Conservation (phyloP, 306 rosid species). For the Crotalaria pallida region DNA sequence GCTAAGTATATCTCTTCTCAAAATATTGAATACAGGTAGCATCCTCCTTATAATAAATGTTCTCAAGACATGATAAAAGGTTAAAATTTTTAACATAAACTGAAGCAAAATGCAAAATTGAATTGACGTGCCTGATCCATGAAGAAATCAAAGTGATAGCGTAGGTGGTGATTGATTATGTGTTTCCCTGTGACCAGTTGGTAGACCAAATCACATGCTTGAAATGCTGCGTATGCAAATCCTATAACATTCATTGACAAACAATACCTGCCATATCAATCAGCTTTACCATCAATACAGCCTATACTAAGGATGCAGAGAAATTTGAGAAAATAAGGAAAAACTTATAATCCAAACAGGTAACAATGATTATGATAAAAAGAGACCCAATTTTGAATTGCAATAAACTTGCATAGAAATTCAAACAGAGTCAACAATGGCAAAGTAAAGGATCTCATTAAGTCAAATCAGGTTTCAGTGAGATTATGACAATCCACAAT, state of each 20-base stretch:
- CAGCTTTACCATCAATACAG: not conserved
- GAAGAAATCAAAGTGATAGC: slow-evolving; percentile 71
- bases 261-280: slow-evolving; percentile 68
- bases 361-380: not conserved
- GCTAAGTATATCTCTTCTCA: no score
- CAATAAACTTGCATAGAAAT: not conserved
- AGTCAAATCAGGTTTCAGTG: not conserved
- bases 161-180: slow-evolving; percentile 48
- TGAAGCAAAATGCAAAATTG: not conserved
- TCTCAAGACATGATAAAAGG: not conserved
- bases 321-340: not conserved
- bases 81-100: not conserved
- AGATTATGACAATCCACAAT: not conserved
- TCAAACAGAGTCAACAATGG: not conserved
- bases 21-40: no score
- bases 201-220: slow-evolving; percentile 53
- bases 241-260: slow-evolving; percentile 71
- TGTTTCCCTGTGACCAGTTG: slow-evolving; percentile 37
- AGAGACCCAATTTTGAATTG: not conserved
- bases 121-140: slow-evolving; percentile 80
- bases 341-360: not conserved
- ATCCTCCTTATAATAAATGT: not conserved
- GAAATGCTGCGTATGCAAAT: slow-evolving; percentile 67
- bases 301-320: not conserved
- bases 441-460: not conserved